Evolutionary conservation across 306 rosid genomes (phyloP), one percentile per base, ranked within the genome.

Genomic region (Lupinus albus): DNA sequence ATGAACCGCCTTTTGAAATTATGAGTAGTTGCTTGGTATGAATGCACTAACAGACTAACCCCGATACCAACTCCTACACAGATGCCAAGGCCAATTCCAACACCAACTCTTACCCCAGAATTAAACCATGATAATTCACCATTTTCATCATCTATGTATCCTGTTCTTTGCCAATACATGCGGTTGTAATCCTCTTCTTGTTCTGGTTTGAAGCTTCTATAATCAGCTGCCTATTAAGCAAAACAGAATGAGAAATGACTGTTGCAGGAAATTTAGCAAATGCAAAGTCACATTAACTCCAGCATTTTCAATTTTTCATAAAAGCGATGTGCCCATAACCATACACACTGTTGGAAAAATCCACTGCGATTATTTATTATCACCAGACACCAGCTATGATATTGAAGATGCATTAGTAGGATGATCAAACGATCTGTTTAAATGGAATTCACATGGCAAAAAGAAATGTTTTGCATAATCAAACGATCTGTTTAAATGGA

Each of bases 21-120:
- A 21, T 84, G 83, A 3, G 80, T 72, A 10, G 90, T 83, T 30
- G 80, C 20, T 65, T 64, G 87, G 85, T 85, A 85, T 8, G 90
- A 82, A 5, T 85, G 85, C 3, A 44, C 84, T 9, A 85, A 79
- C 42, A 85, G 64, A 48, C 91, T 70, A 35, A 80, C 77, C 7
- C 91, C 91, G 20, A 85, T 55, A 7, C 91, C 91, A 30, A 85
- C 68, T 16, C 91, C 91, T 54, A 85, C 64, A 68, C 85, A 85
- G 52, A 85, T 56, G 15, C 91, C 85, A 14, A 85, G 87, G 10
- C 91, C 87, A 17, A 85, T 72, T 67, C 91, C 91, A 50, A 85
- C 87, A 61, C 93, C 93, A 71, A 87, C 93, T 76, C 93, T 77
- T 44, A 87, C 93, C 4, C 93, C 89, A 7, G 93, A 81, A 67